Evolutionary conservation across 495 filamentous ascomycete genomes (phyloP).

Genomic region (Neurospora sublineolata): DNA sequence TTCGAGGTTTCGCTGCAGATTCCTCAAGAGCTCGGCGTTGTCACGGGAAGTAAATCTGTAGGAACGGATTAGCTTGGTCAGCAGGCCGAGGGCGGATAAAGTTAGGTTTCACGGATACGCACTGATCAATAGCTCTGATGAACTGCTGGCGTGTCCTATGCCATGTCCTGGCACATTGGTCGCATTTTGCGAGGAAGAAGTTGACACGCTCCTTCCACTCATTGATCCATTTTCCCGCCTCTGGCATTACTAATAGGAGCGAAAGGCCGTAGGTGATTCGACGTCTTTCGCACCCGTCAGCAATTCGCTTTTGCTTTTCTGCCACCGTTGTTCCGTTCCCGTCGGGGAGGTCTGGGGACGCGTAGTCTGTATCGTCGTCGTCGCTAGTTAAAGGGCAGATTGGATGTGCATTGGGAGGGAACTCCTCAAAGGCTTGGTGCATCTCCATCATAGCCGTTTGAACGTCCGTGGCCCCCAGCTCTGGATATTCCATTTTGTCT

Average conservation of each 20-base stretch:
- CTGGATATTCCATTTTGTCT: background rate
- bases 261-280: constrained; percentile 50
- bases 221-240: constrained; percentile 45
- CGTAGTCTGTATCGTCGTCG: constrained; percentile 41
- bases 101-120: background rate
- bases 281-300: constrained; percentile 40
- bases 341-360: constrained; percentile 32
- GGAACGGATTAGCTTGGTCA: background rate
- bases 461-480: constrained; percentile 4
- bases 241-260: constrained; percentile 56
- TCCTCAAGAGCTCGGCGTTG: constrained; percentile 14
- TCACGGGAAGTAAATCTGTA: background rate
- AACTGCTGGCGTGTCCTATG: constrained; percentile 44
- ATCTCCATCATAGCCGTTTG: constrained; percentile 13
- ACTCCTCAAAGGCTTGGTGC: constrained; percentile 19
- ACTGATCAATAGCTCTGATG: constrained; percentile 33
- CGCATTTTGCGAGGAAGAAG: constrained; percentile 51
- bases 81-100: background rate
- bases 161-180: constrained; percentile 69
- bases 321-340: constrained; percentile 16
- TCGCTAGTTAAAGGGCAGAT: constrained; percentile 34
- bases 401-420: constrained; percentile 24
- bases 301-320: constrained; percentile 30
- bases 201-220: constrained; percentile 43
- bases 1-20: constrained; percentile 34